Evolutionary conservation across 2,329 filamentous ascomycete genomes (phyloP).

Genomic region (Alternaria sp.): DNA sequence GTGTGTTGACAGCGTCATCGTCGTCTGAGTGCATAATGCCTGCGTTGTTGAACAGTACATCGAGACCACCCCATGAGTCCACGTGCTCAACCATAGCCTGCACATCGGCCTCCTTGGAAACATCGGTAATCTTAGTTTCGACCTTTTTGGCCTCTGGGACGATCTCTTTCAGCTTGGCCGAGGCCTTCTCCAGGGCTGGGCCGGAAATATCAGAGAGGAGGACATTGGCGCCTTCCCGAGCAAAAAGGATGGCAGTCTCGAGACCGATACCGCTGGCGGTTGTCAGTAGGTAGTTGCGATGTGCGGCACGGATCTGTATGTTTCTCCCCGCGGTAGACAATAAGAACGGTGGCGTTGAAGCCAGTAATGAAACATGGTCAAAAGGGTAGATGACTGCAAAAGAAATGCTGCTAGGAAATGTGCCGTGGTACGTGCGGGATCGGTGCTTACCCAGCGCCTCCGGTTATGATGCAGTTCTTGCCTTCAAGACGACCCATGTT

Average conservation of each 20-base stretch:
- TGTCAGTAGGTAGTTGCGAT: conserved; percentile 21
- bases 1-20: conserved; percentile 73
- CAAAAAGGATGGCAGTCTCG: conserved; percentile 88
- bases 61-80: conserved; percentile 85
- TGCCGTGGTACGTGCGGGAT: neutral
- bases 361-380: neutral
- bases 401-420: neutral
- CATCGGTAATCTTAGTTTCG: conserved; percentile 73
- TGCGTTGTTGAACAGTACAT: conserved; percentile 97
- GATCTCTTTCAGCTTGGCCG: conserved; percentile 75
- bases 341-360: neutral
- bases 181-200: conserved; percentile 76
- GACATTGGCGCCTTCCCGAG: conserved; percentile 83
- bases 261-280: conserved; percentile 81
- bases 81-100: conserved; percentile 74
- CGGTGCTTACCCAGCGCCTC: conserved; percentile 76
- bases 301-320: neutral
- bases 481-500: conserved; percentile 62
- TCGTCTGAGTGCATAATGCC: conserved; percentile 89
- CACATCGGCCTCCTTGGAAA: conserved; percentile 83
- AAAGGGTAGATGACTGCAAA: neutral
- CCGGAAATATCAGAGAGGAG: conserved; percentile 85
- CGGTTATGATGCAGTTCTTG: conserved; percentile 79
- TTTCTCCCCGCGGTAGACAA: neutral
- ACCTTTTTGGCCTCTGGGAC: conserved; percentile 66